These are phyloP conservation scores for Colletotrichum tamarilloi DNA, from an alignment of 2,329 filamentous ascomycete species.

Conservation along the genomic window DNA sequence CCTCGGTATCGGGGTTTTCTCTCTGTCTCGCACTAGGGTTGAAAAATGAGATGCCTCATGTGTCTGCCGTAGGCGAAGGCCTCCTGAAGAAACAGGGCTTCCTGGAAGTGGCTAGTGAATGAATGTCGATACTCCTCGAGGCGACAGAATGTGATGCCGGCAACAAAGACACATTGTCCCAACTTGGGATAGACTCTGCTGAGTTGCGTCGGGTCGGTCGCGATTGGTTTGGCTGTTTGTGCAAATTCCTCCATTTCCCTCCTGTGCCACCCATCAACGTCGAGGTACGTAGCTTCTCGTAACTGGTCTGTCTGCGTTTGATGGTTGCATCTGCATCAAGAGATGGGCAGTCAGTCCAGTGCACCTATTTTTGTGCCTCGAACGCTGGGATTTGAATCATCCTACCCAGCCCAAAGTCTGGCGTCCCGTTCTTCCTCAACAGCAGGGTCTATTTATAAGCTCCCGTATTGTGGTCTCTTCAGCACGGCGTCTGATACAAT, in stretches of 20 bases:
- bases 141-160: conserved; percentile 13
- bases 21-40: not conserved
- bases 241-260: not conserved
- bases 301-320: not conserved
- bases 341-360: not conserved
- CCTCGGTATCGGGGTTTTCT: not conserved
- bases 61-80: not conserved
- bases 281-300: not conserved
- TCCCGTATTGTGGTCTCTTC: not conserved
- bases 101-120: conserved; percentile 7
- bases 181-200: not conserved
- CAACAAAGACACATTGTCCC: conserved; percentile 1
- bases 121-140: not conserved
- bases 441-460: conserved; percentile 13
- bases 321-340: conserved; percentile 10
- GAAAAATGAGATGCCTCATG: not conserved
- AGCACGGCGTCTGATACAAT: not conserved
- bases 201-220: not conserved
- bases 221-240: not conserved
- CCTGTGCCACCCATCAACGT: not conserved
- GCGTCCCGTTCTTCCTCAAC: not conserved
- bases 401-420: not conserved
- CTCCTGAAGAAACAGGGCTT: not conserved
- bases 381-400: not conserved
- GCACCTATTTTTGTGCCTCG: not conserved